Percentiles rank a stretch among this genome's conserved stretches.
These are phyloP conservation scores for Neckera pumila DNA, from an alignment of 225 moss, liverwort and hornwort genomes.

Conservation along the genomic window DNA sequence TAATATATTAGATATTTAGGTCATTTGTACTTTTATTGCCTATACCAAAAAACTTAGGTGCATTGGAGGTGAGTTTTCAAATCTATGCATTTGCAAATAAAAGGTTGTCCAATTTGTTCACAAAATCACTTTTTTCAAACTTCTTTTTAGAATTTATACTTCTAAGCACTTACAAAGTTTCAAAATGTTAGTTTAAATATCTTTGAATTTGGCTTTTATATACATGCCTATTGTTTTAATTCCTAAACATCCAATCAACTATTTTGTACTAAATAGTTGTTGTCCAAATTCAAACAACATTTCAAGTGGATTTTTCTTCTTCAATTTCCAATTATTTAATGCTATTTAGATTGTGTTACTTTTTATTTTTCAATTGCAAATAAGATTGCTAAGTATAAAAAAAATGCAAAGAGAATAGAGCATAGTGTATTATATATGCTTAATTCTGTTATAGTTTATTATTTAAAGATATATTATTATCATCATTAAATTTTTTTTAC, in stretches of 20 bases:
- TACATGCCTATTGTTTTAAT: fast-evolving
- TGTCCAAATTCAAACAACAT: background rate
- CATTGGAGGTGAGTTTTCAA: background rate
- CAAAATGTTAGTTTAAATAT: background rate
- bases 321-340: background rate
- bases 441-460: background rate
- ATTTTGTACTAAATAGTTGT: background rate
- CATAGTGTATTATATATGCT: background rate
- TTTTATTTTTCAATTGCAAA: background rate
- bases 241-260: background rate
- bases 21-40: background rate
- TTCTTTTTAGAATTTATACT: background rate
- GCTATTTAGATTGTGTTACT: background rate
- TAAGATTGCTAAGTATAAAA: background rate
- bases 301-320: fast-evolving
- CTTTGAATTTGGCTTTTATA: background rate
- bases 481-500: background rate
- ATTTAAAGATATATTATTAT: background rate
- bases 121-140: background rate
- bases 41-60: no score
- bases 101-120: background rate
- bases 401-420: background rate
- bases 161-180: background rate
- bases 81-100: background rate
- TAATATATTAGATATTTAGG: background rate